These are phyloP conservation scores for Barnettozyma californica DNA, from an alignment of 805 yeast genomes.

Conservation along the genomic window DNA sequence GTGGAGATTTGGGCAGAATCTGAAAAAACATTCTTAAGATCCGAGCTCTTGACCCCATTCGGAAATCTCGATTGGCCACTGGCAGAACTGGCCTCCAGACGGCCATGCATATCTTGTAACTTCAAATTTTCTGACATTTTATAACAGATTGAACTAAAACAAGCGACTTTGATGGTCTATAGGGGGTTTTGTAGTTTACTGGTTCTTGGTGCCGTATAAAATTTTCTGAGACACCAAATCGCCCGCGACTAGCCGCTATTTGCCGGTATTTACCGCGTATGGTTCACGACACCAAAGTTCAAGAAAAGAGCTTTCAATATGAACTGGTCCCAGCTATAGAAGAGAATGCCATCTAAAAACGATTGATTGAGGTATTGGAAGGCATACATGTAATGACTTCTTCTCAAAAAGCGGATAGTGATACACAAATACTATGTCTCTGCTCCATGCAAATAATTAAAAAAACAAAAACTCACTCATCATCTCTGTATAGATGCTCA, in stretches of 20 bases:
- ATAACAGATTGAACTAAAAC: neutral
- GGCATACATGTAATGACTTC: no score
- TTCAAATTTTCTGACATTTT: neutral
- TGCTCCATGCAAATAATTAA: neutral
- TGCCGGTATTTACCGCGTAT: no score
- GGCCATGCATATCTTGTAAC: neutral
- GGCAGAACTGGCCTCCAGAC: neutral
- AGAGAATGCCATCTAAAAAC: no score
- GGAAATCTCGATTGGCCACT: constrained; percentile 9
- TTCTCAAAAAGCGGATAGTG: no score
- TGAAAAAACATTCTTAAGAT: constrained; percentile 9
- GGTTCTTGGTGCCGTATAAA: neutral
- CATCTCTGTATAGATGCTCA: constrained; percentile 41
- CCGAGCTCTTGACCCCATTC: neutral
- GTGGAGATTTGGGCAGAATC: constrained; percentile 2
- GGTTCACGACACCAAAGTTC: no score
- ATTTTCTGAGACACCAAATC: neutral
- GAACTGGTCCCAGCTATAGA: no score
- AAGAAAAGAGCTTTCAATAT: no score
- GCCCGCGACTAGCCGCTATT: neutral
- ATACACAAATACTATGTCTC: neutral
- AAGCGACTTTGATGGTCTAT: neutral
- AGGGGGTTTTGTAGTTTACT: neutral
- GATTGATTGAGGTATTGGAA: no score
- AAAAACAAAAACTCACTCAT: constrained; percentile 9